These are phyloP conservation scores for Debaryomycetaceae sp. DNA, from an alignment of 1,139 yeast genomes.

Conservation along the genomic window DNA sequence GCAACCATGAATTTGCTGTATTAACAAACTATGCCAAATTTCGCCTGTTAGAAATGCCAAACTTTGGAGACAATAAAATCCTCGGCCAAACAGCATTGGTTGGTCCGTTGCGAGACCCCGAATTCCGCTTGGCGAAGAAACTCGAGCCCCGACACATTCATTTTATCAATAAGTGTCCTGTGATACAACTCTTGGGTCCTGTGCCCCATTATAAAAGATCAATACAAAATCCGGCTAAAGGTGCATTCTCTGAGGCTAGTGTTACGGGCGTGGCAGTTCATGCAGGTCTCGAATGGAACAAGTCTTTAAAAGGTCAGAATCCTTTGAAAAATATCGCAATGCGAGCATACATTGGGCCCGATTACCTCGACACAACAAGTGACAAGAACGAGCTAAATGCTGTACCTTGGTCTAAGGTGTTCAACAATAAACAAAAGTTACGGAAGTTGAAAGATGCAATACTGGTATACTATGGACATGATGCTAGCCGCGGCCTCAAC, in stretches of 20 bases:
- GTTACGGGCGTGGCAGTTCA: slow-evolving; percentile 61
- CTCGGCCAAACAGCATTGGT: too few species aligned
- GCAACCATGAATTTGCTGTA: slow-evolving; percentile 76
- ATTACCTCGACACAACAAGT: slow-evolving; percentile 41
- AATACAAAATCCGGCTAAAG: slow-evolving; percentile 28
- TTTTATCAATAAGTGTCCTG: slow-evolving; percentile 50
- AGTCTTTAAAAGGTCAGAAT: slow-evolving; percentile 44
- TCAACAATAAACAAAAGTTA: slow-evolving; percentile 41
- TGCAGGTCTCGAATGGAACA: slow-evolving; percentile 65
- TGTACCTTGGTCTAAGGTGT: slow-evolving; percentile 55
- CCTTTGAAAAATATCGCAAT: slow-evolving; percentile 53
- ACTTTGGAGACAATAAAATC: slow-evolving; percentile 4
- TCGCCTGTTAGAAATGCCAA: slow-evolving; percentile 37
- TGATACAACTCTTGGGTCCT: slow-evolving; percentile 51
- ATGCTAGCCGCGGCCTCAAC: slow-evolving; percentile 68
- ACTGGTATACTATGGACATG: slow-evolving; percentile 84
- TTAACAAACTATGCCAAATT: slow-evolving; percentile 48
- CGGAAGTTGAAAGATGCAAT: slow-evolving; percentile 11
- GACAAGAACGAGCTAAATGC: slow-evolving; percentile 38
- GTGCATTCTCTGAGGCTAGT: slow-evolving; percentile 29
- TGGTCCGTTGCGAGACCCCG: slow-evolving; percentile 32
- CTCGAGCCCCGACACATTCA: slow-evolving; percentile 50
- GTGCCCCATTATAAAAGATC: slow-evolving; percentile 35
- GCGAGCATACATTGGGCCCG: slow-evolving; percentile 50
- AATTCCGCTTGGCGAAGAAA: slow-evolving; percentile 47